Evolutionary conservation across 140 eudicot species (phyloP).

Genomic region (Flaveria floridana): DNA sequence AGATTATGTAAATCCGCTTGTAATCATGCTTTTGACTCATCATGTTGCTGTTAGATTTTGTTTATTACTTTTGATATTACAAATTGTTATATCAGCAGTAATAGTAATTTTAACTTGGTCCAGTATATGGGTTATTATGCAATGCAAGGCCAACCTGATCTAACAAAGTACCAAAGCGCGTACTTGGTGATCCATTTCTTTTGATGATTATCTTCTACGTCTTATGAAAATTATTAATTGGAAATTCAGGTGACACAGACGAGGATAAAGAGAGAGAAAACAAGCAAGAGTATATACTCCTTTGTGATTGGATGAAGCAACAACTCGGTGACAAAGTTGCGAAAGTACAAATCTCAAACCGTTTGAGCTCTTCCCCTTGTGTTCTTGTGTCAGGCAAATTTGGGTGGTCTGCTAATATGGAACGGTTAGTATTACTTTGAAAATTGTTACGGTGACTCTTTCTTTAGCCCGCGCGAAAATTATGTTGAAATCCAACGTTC

Average conservation of each 20-base stretch:
- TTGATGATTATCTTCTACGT: background rate
- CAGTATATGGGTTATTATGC: background rate
- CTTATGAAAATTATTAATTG: background rate
- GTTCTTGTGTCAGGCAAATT: slow-evolving; percentile 97
- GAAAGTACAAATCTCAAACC: slow-evolving; percentile 86
- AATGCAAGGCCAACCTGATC: background rate
- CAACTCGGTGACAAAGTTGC: slow-evolving; percentile 98
- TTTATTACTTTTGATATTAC: background rate
- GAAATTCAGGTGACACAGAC: slow-evolving; percentile 67
- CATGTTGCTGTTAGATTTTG: too few relatives aligned
- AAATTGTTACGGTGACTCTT: background rate
- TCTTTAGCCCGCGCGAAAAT: background rate
- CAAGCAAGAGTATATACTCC: slow-evolving; percentile 74
- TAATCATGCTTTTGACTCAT: too few relatives aligned
- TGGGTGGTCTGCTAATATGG: slow-evolving; percentile 99
- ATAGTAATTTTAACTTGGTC: background rate
- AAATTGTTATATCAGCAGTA: background rate
- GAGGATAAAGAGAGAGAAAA: slow-evolving; percentile 89
- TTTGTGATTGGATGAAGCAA: slow-evolving; percentile 98
- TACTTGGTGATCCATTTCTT: background rate
- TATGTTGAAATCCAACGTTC: background rate
- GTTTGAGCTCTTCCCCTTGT: slow-evolving; percentile 96
- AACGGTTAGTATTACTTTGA: slow-evolving; percentile 48
- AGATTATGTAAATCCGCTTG: too few relatives aligned
- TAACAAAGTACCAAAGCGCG: background rate